phyloP scores from a whole-genome alignment of 805 yeast genomes.

The Candida sphagnicola region DNA sequence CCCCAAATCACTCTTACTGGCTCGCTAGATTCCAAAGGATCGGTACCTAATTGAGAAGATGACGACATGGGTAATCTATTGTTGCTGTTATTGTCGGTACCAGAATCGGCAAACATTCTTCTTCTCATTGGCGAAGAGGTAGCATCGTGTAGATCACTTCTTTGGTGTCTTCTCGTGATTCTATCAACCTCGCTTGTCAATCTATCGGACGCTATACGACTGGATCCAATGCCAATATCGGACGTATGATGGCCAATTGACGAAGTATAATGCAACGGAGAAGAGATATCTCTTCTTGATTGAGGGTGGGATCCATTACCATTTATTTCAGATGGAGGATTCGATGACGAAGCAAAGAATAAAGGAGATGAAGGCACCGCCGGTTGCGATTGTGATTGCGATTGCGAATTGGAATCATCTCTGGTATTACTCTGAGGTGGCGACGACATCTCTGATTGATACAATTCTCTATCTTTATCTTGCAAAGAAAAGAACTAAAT shows the following conservation, averaged over 20 bases:
- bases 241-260: constrained; percentile 32
- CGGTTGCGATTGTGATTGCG: constrained; percentile 33
- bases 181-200: constrained; percentile 41
- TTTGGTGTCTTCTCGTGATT: constrained; percentile 47
- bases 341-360: constrained; percentile 48
- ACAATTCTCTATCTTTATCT: not conserved
- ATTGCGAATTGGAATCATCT: constrained; percentile 25
- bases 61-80: constrained; percentile 14
- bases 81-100: constrained; percentile 6
- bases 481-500: not conserved
- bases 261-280: constrained; percentile 50
- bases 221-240: constrained; percentile 33
- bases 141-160: constrained; percentile 78
- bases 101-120: constrained; percentile 50
- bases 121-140: constrained; percentile 67
- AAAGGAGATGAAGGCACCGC: constrained; percentile 55
- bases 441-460: constrained; percentile 21
- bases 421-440: constrained; percentile 22
- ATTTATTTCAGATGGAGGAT: constrained; percentile 32
- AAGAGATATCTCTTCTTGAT: constrained; percentile 36
- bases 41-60: constrained; percentile 27
- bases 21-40: constrained; percentile 42
- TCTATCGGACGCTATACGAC: constrained; percentile 43
- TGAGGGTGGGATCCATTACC: constrained; percentile 14
- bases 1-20: constrained; percentile 97